A percentile compares a stretch with the other conserved stretches of the same genome.
These are phyloP conservation scores for Pichia californica DNA, from an alignment of 805 yeast genomes.

Conservation along the genomic window DNA sequence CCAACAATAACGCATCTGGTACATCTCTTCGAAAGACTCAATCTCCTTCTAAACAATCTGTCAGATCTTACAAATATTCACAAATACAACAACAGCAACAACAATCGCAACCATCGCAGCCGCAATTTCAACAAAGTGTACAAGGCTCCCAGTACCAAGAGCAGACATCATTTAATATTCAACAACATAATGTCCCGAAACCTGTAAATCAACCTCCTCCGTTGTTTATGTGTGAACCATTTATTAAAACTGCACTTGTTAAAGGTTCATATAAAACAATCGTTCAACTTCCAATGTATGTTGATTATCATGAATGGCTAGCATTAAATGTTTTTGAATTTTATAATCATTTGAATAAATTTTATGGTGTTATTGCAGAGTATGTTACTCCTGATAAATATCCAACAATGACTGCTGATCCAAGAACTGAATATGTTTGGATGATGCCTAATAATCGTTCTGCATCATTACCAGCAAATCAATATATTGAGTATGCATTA, in stretches of 20 bases:
- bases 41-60: conserved; percentile 41
- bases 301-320: conserved; percentile 92
- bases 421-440: conserved; percentile 88
- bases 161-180: conserved; percentile 14
- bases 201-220: conserved; percentile 33
- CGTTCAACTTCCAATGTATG: conserved; percentile 91
- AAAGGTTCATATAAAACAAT: conserved; percentile 96
- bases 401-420: conserved; percentile 95
- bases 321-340: conserved; percentile 89
- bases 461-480: conserved; percentile 82
- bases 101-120: conserved; percentile 28
- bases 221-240: conserved; percentile 84
- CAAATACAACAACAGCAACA: conserved; percentile 12
- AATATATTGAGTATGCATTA: conserved; percentile 85
- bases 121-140: conserved; percentile 13
- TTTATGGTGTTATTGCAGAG: conserved; percentile 86
- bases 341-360: conserved; percentile 77
- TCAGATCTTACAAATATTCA: conserved; percentile 24
- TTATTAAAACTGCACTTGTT: conserved; percentile 87
- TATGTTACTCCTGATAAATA: conserved; percentile 84
- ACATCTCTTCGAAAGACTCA: conserved; percentile 41
- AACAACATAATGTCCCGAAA: conserved; percentile 12
- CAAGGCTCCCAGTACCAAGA: conserved; percentile 13
- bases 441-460: conserved; percentile 64
- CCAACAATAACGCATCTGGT: conserved; percentile 39